Percentiles rank a stretch among this genome's conserved stretches.
These are phyloP conservation scores for Vigna trinervia DNA, from an alignment of 306 rosid species.

Conservation along the genomic window DNA sequence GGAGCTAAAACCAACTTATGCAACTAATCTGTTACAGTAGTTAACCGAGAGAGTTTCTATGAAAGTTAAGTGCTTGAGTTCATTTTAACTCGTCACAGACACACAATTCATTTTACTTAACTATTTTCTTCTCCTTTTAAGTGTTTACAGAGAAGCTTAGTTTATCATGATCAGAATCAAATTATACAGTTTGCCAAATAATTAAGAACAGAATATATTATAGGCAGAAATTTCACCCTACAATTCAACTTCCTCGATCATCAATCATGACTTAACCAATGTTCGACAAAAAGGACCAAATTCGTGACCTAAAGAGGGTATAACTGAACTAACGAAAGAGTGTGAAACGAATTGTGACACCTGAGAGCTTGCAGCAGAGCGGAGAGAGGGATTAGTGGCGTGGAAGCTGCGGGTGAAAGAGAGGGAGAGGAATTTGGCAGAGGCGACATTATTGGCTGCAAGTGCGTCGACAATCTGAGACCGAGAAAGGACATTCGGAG, in stretches of 20 bases:
- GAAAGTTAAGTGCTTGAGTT: not conserved
- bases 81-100: not conserved
- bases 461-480: constrained; percentile 32
- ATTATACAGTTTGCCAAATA: not conserved
- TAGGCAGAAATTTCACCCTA: not conserved
- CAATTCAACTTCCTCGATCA: not conserved
- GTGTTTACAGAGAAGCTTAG: not conserved
- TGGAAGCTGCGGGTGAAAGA: constrained; percentile 69
- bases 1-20: not conserved
- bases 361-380: constrained; percentile 70
- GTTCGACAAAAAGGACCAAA: not conserved
- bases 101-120: not conserved
- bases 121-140: not conserved
- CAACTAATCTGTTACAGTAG: not conserved
- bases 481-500: constrained; percentile 37
- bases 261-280: not conserved
- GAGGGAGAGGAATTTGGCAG: constrained; percentile 59
- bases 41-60: not conserved
- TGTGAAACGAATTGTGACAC: constrained; percentile 35
- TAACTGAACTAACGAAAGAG: not conserved
- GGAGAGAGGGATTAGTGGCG: constrained; percentile 55
- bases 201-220: not conserved
- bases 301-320: not conserved
- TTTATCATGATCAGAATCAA: not conserved
- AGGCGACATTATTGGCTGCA: constrained; percentile 49